Conservation (phyloP, 2,329 filamentous ascomycete species). For the Alternaria postmessia region DNA sequence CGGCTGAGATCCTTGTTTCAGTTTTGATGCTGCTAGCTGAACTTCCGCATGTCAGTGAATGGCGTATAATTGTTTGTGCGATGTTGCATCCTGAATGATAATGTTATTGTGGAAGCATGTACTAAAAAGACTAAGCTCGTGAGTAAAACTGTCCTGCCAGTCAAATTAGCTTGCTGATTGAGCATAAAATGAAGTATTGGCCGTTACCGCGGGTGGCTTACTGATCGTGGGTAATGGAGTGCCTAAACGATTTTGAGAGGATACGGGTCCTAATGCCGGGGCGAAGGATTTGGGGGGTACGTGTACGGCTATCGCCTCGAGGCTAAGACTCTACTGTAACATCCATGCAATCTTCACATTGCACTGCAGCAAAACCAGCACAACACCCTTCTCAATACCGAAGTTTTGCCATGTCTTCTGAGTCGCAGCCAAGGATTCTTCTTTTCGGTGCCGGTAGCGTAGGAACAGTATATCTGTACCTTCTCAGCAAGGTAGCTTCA, state of each 20-base stretch:
- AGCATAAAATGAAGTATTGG: not conserved
- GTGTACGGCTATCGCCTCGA: not conserved
- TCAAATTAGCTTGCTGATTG: not conserved
- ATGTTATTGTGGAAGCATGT: not conserved
- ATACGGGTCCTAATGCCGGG: not conserved
- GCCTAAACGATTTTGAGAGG: not conserved
- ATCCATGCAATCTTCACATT: not conserved
- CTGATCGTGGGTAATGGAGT: slow-evolving; percentile 1
- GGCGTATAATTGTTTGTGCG: not conserved
- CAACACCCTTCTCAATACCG: not conserved
- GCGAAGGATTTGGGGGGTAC: not conserved
- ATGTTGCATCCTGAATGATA: not conserved
- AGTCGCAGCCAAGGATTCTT: slow-evolving; percentile 35
- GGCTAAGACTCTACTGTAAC: not conserved
- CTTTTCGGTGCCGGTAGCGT: slow-evolving; percentile 56
- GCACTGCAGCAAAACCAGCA: not conserved
- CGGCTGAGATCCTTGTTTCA: slow-evolving; percentile 1
- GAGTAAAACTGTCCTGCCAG: not conserved
- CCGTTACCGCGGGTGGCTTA: not conserved
- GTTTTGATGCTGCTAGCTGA: not conserved
- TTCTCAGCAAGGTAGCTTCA: slow-evolving; percentile 50
- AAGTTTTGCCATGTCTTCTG: slow-evolving; percentile 4
- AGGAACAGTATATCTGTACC: slow-evolving; percentile 54
- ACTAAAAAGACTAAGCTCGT: not conserved
- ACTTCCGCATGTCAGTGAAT: not conserved